Evolutionary conservation across 2,329 filamentous ascomycete genomes (phyloP), one percentile per base, ranked within the genome.

Genomic region (Cyclaneusma minus): DNA sequence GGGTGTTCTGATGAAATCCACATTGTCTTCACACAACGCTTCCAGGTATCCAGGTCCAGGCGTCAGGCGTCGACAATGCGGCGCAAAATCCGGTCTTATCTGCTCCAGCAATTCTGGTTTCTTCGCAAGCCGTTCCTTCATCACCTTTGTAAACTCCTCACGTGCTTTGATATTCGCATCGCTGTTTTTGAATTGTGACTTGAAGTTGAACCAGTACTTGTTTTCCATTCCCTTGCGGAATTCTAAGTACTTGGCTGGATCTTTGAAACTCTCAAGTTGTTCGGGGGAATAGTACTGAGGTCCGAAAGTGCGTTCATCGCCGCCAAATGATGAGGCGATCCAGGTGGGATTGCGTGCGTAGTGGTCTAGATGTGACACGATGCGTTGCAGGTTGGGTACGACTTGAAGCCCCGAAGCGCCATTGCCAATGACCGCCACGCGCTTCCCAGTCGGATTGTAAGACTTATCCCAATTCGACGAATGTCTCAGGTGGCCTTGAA

Each of bases 1-100:
- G 0, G 48, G 58, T 0, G 58, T 60, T 17, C 56, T 56, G 37
- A 76, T 67, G 35, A 68, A 71, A 9, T 58, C 56, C n/a, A 76
- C 69, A 28, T 78, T 75, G 5, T 63, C 58, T 34, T 67, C 57
- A 0, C 60, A 56, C 14, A 78, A 52, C 0, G 71, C 68, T 42
- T 78, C 73, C 4, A 80, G 58, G 37, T 79, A 79, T 0, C 71
- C 72, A 0, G 71, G 70, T 0, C 72, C 70, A 0, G 73, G 69
- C 0, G 74, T 80, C 0, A 75, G 50, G 2, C 74, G 60, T 7
- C 72, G 60, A 35, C 74, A 80, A 36, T 70, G 62, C 7, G 66
- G 68, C 1, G 69, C 64, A 36, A 73, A 78, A 33, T 70, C 62
- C 0, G 74, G 73, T 4, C 71, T 51, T 3, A 78, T 54, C 12